These are phyloP conservation scores for Lactarius quietus DNA, from an alignment of 768 basidiomycete genomes.

Conservation along the genomic window DNA sequence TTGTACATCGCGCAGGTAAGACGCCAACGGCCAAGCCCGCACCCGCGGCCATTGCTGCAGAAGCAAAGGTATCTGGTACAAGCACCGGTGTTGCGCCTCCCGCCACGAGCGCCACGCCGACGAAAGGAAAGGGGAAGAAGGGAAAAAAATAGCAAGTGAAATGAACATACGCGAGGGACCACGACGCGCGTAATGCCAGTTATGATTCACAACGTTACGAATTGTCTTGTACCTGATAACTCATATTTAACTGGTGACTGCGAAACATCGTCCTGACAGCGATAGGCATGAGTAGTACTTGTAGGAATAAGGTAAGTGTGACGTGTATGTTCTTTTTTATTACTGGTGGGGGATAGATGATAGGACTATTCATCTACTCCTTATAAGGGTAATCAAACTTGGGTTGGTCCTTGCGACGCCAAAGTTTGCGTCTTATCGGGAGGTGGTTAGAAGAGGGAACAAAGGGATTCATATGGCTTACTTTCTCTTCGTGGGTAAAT, in stretches of 20 bases:
- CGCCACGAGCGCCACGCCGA: constrained; percentile 11
- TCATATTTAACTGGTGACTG: neutral
- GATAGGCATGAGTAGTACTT: neutral
- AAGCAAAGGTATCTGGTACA: constrained; percentile 4
- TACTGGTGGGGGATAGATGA: too few relatives aligned
- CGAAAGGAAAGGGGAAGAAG: constrained; percentile 20
- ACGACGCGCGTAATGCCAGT: neutral
- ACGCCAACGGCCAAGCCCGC: constrained; percentile 26
- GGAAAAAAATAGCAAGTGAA: constrained; percentile 16
- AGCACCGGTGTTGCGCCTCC: constrained; percentile 15
- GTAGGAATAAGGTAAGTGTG: neutral
- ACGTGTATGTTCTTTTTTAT: too few relatives aligned
- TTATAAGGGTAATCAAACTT: constrained; percentile 89
- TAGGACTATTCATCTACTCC: constrained; percentile 44
- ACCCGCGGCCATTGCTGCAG: neutral
- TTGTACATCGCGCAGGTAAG: constrained; percentile 48
- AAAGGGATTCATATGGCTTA: constrained; percentile 39
- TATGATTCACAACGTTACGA: neutral
- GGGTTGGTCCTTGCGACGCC: constrained; percentile 82
- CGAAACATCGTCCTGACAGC: neutral
- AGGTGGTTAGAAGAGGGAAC: constrained; percentile 7
- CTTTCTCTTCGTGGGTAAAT: constrained; percentile 87
- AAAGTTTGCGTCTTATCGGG: constrained; percentile 74
- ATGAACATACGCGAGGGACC: neutral
- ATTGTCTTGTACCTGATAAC: constrained; percentile 3